These are phyloP conservation scores for Aspergillus quadrilineatus DNA, from an alignment of 2,329 filamentous ascomycete species.

Conservation along the genomic window DNA sequence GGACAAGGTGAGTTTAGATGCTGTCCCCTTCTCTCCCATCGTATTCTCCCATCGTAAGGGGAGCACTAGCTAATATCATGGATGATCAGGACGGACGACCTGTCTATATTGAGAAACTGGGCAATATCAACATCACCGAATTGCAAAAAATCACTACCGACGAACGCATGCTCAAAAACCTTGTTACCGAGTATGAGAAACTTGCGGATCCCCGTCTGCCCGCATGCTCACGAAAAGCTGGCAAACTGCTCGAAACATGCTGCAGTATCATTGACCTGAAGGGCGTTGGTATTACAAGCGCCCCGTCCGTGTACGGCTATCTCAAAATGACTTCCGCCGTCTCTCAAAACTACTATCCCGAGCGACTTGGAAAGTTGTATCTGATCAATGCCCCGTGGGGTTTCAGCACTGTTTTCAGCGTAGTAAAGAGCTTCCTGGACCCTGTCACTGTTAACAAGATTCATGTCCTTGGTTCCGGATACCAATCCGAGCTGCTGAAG, in stretches of 20 bases:
- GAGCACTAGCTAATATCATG: slow-evolving; percentile 8
- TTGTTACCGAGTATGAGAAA: slow-evolving; percentile 97
- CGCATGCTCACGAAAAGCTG: slow-evolving; percentile 89
- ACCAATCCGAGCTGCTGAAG: slow-evolving; percentile 77
- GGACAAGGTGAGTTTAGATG: slow-evolving; percentile 47
- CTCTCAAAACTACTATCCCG: slow-evolving; percentile 98
- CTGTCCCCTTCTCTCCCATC: too few species aligned
- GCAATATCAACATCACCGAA: slow-evolving; percentile 83
- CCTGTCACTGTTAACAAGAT: slow-evolving; percentile 97
- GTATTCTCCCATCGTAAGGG: neutral
- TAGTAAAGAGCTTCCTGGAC: slow-evolving; percentile 92
- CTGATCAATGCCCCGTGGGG: slow-evolving; percentile 98
- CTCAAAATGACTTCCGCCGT: slow-evolving; percentile 80
- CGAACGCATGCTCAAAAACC: slow-evolving; percentile 94
- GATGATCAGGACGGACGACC: slow-evolving; percentile 78
- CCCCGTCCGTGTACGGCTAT: slow-evolving; percentile 83
- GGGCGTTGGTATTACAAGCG: slow-evolving; percentile 80
- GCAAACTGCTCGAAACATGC: slow-evolving; percentile 90
- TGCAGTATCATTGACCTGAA: slow-evolving; percentile 99
- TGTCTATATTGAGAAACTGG: slow-evolving; percentile 94
- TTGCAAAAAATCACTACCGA: slow-evolving; percentile 91
- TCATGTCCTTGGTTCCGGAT: slow-evolving; percentile 76
- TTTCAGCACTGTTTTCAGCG: slow-evolving; percentile 79
- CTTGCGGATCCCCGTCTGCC: slow-evolving; percentile 89
- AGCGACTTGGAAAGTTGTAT: slow-evolving; percentile 93